These are phyloP conservation scores for Zelopaecilomyces penicillatus DNA, from an alignment of 2,329 filamentous ascomycete species.

Conservation along the genomic window DNA sequence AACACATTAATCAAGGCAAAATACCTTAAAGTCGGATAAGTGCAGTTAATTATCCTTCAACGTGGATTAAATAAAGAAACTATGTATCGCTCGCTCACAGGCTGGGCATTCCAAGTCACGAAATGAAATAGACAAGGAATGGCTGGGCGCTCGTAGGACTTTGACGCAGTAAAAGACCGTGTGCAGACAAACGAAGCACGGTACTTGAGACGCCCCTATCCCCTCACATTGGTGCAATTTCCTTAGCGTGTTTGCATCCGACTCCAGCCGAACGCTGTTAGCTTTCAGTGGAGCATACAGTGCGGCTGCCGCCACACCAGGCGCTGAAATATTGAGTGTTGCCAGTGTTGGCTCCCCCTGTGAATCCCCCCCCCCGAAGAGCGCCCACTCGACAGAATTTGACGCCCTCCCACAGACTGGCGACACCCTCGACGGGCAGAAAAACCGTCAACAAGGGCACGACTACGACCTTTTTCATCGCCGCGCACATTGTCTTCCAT, in stretches of 20 bases:
- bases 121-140: too few species aligned
- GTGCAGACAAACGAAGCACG: background rate
- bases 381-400: slow-evolving; percentile 24
- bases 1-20: too few species aligned
- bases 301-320: background rate
- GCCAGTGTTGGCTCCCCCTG: slow-evolving; percentile 7
- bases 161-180: too few species aligned
- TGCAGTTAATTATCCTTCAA: too few species aligned
- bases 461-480: slow-evolving; percentile 23
- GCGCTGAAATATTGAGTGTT: background rate
- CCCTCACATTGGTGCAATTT: background rate
- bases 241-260: slow-evolving; percentile 5
- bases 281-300: slow-evolving; percentile 4
- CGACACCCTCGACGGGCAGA: slow-evolving; percentile 19
- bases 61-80: too few species aligned
- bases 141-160: too few species aligned
- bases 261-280: slow-evolving; percentile 5
- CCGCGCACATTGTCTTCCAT: slow-evolving; percentile 18
- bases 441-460: slow-evolving; percentile 24
- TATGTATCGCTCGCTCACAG: too few species aligned
- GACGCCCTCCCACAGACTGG: slow-evolving; percentile 21
- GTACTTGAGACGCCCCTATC: background rate
- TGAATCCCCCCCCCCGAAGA: slow-evolving; percentile 10
- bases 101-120: too few species aligned
- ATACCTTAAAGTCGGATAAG: too few species aligned